Conservation (phyloP, 768 basidiomycete species). For the Amanita polypyramis region DNA sequence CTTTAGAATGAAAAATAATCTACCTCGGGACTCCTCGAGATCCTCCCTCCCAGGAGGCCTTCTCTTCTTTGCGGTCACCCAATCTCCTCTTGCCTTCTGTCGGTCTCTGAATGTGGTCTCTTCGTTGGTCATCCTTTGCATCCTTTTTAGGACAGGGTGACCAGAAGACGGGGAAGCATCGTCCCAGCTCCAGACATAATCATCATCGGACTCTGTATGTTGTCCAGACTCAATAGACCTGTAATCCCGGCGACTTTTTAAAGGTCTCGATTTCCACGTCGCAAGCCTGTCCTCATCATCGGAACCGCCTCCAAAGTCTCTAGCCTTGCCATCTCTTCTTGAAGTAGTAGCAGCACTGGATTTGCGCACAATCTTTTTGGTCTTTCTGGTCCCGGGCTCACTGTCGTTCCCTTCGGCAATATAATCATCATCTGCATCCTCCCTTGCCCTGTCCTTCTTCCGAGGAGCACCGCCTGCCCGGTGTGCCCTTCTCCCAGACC, state of each 20-base stretch:
- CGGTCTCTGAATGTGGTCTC: neutral
- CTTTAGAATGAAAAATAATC: neutral
- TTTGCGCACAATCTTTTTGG: conserved; percentile 15
- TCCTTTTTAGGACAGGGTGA: conserved; percentile 1
- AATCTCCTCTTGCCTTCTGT: neutral
- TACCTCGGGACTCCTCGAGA: conserved; percentile 2
- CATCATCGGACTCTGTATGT: conserved; percentile 3
- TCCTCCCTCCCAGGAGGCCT: neutral
- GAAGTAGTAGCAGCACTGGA: conserved; percentile 10
- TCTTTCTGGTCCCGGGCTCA: conserved; percentile 11
- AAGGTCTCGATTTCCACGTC: conserved; percentile 10
- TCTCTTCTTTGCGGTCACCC: conserved; percentile 4
- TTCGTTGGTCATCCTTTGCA: conserved; percentile 3
- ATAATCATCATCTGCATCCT: conserved; percentile 10
- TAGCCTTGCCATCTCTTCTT: conserved; percentile 25
- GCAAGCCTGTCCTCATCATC: conserved; percentile 12
- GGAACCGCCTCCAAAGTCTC: conserved; percentile 15
- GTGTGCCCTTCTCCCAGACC: neutral
- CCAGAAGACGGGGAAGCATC: neutral
- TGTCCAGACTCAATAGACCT: neutral
- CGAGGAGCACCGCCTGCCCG: neutral
- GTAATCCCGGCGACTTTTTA: neutral
- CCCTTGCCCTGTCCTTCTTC: conserved; percentile 2
- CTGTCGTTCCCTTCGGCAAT: conserved; percentile 14
- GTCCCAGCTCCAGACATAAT: conserved; percentile 7